Evolutionary conservation across 805 yeast species (phyloP), one percentile per base, ranked within the genome.

Genomic region (Zygosaccharomyces gambellarensis): DNA sequence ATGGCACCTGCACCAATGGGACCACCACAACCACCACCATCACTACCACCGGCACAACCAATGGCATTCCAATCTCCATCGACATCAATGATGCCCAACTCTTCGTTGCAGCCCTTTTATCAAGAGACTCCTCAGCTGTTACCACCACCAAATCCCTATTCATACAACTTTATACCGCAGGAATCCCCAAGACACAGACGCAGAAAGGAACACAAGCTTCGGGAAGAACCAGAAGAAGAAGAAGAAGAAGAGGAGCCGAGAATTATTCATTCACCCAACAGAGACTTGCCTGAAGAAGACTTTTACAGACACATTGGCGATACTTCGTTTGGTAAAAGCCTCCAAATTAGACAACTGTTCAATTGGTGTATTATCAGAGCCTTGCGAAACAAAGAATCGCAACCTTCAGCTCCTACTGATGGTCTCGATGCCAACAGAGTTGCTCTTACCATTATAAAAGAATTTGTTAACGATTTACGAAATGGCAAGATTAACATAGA

Each of bases 301-400:
- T 66, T 63, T 45, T 65, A 64, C 46, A 60, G 65, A 46, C 67
- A 65, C 50, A 51, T 65, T 27, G 67, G 63, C 3, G 54, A 64
- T 43, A 54, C 59, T 5, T 59, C 63, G 6, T 59, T 60, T 45
- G 66, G 62, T 8, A 56, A 59, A 39, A 54, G 59, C 36, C 48
- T 62, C 41, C 67, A 62, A 48, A 52, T 66, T 42, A 58, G 60
- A 48, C 68, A 65, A 45, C 56, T 66, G 19, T 64, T 63, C 49
- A 60, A 54, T 36, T 66, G 70, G 70, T 65, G 70, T 47, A 48
- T 64, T 7, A 60, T 62, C 12, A 55, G 67, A 31, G 40, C 62
- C 2, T 43, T 61, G 21, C 54, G 58, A 40, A 60, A 55, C 23
- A 34, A 60, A 36, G 55, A 55, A 36, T 50, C 49, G n/a, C 49